These are phyloP conservation scores for Exophiala calicioides DNA, from an alignment of 2,329 filamentous ascomycete genomes.

Conservation along the genomic window DNA sequence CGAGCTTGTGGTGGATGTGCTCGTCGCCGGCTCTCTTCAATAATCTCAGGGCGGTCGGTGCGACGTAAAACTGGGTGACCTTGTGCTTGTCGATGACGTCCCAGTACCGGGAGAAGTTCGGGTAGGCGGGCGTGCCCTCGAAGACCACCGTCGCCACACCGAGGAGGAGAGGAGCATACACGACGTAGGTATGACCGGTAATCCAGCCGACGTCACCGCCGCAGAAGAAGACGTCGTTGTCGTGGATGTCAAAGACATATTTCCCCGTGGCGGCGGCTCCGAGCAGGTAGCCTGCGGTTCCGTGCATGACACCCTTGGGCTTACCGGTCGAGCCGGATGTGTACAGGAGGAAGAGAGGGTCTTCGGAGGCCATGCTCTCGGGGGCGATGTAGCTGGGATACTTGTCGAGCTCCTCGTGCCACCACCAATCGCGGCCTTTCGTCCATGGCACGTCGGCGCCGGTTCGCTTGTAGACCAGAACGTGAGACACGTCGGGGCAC, in stretches of 20 bases:
- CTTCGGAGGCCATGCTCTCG: conserved; percentile 86
- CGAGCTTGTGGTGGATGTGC: conserved; percentile 87
- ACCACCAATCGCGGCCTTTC: conserved; percentile 87
- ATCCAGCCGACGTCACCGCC: conserved; percentile 99
- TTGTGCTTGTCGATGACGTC: conserved; percentile 94
- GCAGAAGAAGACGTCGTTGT: conserved; percentile 92
- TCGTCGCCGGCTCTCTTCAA: conserved; percentile 95
- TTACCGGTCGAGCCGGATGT: conserved; percentile 97
- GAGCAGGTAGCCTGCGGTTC: conserved; percentile 90
- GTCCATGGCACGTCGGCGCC: conserved; percentile 92
- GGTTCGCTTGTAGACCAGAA: conserved; percentile 92
- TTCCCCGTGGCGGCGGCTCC: conserved; percentile 93
- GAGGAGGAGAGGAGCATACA: conserved; percentile 90
- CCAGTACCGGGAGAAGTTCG: conserved; percentile 98
- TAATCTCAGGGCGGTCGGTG: conserved; percentile 86
- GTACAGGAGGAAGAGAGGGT: conserved; percentile 96
- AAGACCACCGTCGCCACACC: conserved; percentile 96
- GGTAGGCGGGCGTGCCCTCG: conserved; percentile 95
- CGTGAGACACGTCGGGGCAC: conserved; percentile 82
- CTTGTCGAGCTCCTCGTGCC: conserved; percentile 98
- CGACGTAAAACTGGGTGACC: conserved; percentile 97
- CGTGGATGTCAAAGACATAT: conserved; percentile 98
- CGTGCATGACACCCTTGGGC: conserved; percentile 99
- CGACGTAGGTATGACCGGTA: conserved; percentile 96
- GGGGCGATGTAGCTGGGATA: conserved; percentile 91